Evolutionary conservation across 2,329 filamentous ascomycete species (phyloP), one percentile per base, ranked within the genome.

Genomic region (Mycocentrospora acerina): DNA sequence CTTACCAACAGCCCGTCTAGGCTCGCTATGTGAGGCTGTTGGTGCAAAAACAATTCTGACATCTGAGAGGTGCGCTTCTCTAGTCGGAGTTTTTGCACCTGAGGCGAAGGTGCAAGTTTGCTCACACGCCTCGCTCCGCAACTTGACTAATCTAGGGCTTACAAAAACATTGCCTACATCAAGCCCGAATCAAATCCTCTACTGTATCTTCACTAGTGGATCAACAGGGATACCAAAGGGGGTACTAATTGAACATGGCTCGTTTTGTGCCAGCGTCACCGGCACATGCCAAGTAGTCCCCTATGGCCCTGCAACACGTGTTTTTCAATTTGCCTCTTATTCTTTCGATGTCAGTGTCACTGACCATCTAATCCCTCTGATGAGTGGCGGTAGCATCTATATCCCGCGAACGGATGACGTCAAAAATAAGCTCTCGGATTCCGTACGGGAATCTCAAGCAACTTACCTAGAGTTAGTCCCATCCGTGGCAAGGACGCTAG

Each of bases 361-460:
- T 2, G 79, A 82, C 47, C 73, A 77, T 2, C 72, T 82, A 40
- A 74, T 75, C 1, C 73, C 77, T 0, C 64, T 84, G 3, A 68
- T 77, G 8, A 65, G 73, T 12, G 82, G 82, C 13, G 80, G 75
- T 0, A 81, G 78, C 37, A 69, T 85, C 3, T 83, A 80, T 42
- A 69, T 83, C 0, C 79, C 81, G 10, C 81, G 37, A 66, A 76
- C 11, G 59, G 71, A 74, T 37, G 72, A 80, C 36, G 65, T 82
- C 4, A 63, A 69, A 2, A 73, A 70, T 2, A 72, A 71, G 0
- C 76, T 83, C 19, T 68, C 70, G 5, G 24, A 24, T 5, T 22
- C 44, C 3, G 34, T 39, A 4, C n/a, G n/a, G n/a, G n/a, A n/a
- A n/a, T n/a, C n/a, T n/a, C n/a, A n/a, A n/a, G 19, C 33, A 6